Base-by-base conservation (phyloP, 176 grass and related monocot genomes). In the Chrysopogon serrulatus region DNA sequence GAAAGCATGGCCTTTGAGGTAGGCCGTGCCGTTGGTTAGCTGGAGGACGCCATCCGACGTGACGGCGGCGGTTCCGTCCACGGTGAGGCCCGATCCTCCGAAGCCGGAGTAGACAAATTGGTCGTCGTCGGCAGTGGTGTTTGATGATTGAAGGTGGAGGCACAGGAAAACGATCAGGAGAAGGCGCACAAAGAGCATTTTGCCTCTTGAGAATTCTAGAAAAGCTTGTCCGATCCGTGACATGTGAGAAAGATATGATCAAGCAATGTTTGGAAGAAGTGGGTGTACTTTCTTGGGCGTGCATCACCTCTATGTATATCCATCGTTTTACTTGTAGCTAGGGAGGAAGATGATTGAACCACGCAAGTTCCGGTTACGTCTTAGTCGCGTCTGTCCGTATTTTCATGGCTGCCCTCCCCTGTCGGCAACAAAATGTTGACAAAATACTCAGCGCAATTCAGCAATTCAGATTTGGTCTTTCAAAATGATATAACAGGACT, bases 101-200 rank as follows among this genome's bases (percentile, higher is more conserved):
- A 73, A 73, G 42, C 70, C 70, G 42, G 70, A 48, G 70, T 73
- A 73, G 26, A 17, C 6, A 44, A 73, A 73, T 73, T 73, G 70
- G 70, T 27, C 16, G 70, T 4, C 68, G 13, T 44, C 40, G 40
- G 70, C 42, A 73, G 16, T 18, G 45, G 45, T 18, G 45, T 48
- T 5, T 5, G 70, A 32, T 1, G 42, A 14, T 31, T 48, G 26
- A 48, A 6, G 24, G 70, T 48, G 45, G 45, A 45, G 27, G 42
- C 2, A 26, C 8, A 73, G 70, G 16, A 15, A 73, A 6, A 72
- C 13, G 42, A 73, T 47, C 7, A 73, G 37, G 67, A 70, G 67
- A 42, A 70, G 67, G 67, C 36, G 65, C n/a, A 40, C 35, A 41
- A 42, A 41, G 31, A 41, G 1, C 37, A 70, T 70, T 23, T 70